Percentiles rank a stretch among this genome's conserved stretches.
These are phyloP conservation scores for Lathyrus tuberosus DNA, from an alignment of 306 rosid genomes.

Conservation along the genomic window DNA sequence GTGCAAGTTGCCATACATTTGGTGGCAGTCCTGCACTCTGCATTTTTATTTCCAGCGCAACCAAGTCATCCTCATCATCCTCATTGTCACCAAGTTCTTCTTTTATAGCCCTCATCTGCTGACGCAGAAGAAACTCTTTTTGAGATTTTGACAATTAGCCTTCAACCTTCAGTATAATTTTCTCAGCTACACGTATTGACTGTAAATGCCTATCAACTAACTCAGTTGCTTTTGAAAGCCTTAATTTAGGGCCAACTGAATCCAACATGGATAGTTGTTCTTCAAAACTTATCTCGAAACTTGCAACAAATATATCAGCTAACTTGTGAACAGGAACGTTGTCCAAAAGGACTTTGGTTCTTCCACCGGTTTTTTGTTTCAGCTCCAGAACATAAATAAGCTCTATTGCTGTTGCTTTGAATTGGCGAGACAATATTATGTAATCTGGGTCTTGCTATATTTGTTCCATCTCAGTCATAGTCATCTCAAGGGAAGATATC, in stretches of 20 bases:
- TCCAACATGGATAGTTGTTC: constrained; percentile 94
- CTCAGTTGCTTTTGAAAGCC: constrained; percentile 98
- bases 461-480: too few species aligned
- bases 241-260: constrained; percentile 86
- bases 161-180: constrained; percentile 97
- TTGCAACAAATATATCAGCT: constrained; percentile 99
- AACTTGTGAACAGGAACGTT: constrained; percentile 95
- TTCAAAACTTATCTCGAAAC: constrained; percentile 99
- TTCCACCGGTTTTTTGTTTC: too few species aligned
- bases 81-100: constrained; percentile 99
- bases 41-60: constrained; percentile 91
- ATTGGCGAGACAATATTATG: too few species aligned
- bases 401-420: too few species aligned
- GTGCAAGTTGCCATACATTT: constrained; percentile 94
- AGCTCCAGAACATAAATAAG: too few species aligned
- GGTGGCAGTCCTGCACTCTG: constrained; percentile 97
- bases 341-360: too few species aligned
- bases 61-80: constrained; percentile 94
- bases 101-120: constrained; percentile 99
- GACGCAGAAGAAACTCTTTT: constrained; percentile 96
- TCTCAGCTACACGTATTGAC: constrained; percentile 99
- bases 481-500: too few species aligned
- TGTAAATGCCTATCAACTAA: constrained; percentile 97
- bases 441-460: too few species aligned
- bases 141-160: constrained; percentile 98